phyloP scores from a whole-genome alignment of 495 filamentous ascomycete genomes.

The Lasiosphaeria hispida region DNA sequence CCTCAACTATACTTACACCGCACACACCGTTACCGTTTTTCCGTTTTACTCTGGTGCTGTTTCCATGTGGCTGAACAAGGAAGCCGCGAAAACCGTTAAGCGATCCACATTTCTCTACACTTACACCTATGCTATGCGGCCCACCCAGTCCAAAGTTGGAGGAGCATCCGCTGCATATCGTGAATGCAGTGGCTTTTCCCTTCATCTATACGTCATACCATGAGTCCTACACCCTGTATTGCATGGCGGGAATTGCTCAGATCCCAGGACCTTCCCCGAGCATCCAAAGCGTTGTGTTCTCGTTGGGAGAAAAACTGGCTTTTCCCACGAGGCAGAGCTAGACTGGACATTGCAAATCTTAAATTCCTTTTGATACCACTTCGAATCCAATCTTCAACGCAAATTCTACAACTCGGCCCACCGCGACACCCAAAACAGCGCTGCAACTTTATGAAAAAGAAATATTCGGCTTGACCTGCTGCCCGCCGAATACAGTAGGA shows the following conservation, averaged over 20 bases:
- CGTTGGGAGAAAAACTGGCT: too few species aligned
- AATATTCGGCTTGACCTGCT: slow-evolving; percentile 32
- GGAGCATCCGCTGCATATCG: not conserved
- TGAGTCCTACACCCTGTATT: too few species aligned
- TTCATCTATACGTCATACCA: too few species aligned
- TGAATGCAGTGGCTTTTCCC: too few species aligned
- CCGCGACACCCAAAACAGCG: not conserved
- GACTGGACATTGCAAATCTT: too few species aligned
- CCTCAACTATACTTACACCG: too few species aligned
- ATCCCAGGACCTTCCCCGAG: too few species aligned
- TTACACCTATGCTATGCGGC: not conserved
- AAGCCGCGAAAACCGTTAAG: slow-evolving; percentile 1
- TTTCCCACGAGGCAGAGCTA: too few species aligned
- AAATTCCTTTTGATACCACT: too few species aligned
- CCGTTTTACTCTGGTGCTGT: not conserved
- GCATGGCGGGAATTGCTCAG: too few species aligned
- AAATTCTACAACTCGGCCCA: not conserved
- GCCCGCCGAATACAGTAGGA: slow-evolving; percentile 46
- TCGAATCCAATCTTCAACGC: not conserved
- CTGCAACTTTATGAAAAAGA: slow-evolving; percentile 27
- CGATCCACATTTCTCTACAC: not conserved
- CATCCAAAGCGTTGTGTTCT: too few species aligned
- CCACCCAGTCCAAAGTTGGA: not conserved
- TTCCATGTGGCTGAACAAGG: not conserved
- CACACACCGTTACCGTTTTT: not conserved